Base-by-base conservation (phyloP, 1,284 basidiomycete genomes). In the Sanghuangporus sanghuang region DNA sequence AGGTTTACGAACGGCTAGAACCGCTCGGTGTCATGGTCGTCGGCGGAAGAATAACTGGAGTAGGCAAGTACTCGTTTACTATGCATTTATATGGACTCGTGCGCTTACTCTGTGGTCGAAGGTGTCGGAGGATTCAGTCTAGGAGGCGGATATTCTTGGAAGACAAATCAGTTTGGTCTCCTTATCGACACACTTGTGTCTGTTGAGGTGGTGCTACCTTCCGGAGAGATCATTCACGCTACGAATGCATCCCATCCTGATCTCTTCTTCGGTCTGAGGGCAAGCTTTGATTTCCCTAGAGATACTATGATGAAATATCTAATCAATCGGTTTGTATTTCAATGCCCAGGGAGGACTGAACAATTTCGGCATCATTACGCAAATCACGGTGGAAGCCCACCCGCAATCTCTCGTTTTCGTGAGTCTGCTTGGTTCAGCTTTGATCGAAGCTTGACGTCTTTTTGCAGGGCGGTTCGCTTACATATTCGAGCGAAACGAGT, bases 31-130 rank as follows among this genome's bases (percentile, higher is more conserved):
- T 66, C 32, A 71, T 58, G 56, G 67, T 70, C 21, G 65, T 64
- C 16, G 70, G 71, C 14, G 70, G 69, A 8, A 59, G 71, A 32
- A 68, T 68, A 35, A 44, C 62, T 39, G 67, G 69, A 16, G 60
- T 68, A 18, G 67, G 68, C 59, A 14, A 59, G 66, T 57, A 32
- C 27, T 6, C 35, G 27, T 2, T 32, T 48, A 23, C 14, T 55
- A 54, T 38, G 38, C 38, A 16, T 9, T 32, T 12, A 2, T 2
- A 35, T 18, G 27, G 23, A 61, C 16, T 38, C 14, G n/a, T 1
- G 8, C 6, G 18, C 12, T 23, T 4, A 7, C 39, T 54, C 36
- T n/a, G 8, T 38, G 18, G 16, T 53, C n/a, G n/a, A 18, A 64
- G 63, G 63, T 21, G 61, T 65, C 2, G 64, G 55, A 42, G 64